A percentile compares a stretch with the other conserved stretches of the same genome.
phyloP scores from a whole-genome alignment of 2,329 filamentous ascomycete species.

The Dactylonectria macrodidyma region DNA sequence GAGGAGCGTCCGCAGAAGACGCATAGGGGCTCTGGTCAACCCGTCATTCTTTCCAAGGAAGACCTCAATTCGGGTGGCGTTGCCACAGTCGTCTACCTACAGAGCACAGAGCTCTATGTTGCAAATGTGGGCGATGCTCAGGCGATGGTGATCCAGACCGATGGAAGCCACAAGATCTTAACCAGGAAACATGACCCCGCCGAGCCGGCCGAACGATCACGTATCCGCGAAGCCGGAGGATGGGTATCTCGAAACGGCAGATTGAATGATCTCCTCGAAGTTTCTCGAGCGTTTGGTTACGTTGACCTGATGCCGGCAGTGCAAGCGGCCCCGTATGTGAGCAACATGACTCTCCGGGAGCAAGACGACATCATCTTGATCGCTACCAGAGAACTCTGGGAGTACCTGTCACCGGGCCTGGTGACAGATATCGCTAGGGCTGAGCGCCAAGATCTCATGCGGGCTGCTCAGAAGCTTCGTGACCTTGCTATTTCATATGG shows the following conservation, averaged over 20 bases:
- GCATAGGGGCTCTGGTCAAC: constrained; percentile 79
- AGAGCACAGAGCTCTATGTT: constrained; percentile 91
- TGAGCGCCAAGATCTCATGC: constrained; percentile 92
- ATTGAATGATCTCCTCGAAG: constrained; percentile 90
- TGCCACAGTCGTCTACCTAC: constrained; percentile 91
- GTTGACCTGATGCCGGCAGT: constrained; percentile 93
- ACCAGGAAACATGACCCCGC: constrained; percentile 96
- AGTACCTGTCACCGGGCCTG: constrained; percentile 90
- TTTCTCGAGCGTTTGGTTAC: constrained; percentile 96
- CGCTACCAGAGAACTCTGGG: constrained; percentile 94
- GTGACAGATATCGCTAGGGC: constrained; percentile 92
- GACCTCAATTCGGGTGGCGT: constrained; percentile 93
- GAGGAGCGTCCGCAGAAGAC: constrained; percentile 78
- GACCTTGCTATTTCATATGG: constrained; percentile 97
- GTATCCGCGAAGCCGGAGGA: constrained; percentile 94
- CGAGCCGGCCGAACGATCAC: constrained; percentile 84
- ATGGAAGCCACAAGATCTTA: constrained; percentile 85
- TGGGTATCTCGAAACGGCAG: constrained; percentile 96
- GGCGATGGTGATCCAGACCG: constrained; percentile 93
- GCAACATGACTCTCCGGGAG: constrained; percentile 83
- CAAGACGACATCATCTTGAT: constrained; percentile 95
- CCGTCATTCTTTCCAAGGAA: constrained; percentile 87
- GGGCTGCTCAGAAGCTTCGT: constrained; percentile 92
- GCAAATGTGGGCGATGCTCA: constrained; percentile 97
- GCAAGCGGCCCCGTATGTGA: constrained; percentile 89